Conservation (phyloP, 2,329 filamentous ascomycete genomes). For the Exophiala sp. region DNA sequence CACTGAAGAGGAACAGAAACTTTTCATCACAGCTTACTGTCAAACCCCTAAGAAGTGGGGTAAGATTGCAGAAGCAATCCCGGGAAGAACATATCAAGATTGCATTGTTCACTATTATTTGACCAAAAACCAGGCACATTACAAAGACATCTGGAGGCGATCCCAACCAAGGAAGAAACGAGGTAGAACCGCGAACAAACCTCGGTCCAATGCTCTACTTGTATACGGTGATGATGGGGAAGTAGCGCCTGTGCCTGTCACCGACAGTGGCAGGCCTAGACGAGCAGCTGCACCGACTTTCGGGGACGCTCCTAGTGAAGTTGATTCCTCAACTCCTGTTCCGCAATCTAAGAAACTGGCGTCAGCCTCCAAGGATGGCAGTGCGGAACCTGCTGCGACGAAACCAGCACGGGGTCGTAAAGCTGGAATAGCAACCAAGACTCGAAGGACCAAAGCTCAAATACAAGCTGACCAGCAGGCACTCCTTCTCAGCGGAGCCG, state of each 20-base stretch:
- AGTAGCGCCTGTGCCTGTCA: conserved; percentile 39
- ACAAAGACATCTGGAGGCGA: conserved; percentile 48
- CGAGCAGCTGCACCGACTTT: conserved; percentile 51
- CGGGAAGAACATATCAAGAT: conserved; percentile 46
- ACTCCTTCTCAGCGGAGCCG: conserved; percentile 9
- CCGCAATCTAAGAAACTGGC: conserved; percentile 30
- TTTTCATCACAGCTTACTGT: conserved; percentile 48
- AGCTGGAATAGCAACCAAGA: conserved; percentile 25
- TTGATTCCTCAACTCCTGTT: conserved; percentile 34
- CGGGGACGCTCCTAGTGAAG: conserved; percentile 34
- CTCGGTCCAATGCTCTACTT: conserved; percentile 48
- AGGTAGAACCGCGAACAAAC: conserved; percentile 35
- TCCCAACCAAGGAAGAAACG: conserved; percentile 42
- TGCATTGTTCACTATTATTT: conserved; percentile 52
- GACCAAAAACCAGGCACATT: conserved; percentile 49
- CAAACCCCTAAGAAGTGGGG: conserved; percentile 50
- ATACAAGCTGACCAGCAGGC: conserved; percentile 25
- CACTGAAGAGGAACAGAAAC: conserved; percentile 44
- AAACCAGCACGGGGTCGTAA: conserved; percentile 27
- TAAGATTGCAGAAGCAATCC: conserved; percentile 47
- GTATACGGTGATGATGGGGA: conserved; percentile 45
- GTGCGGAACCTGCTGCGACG: conserved; percentile 30
- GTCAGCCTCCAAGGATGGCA: conserved; percentile 28
- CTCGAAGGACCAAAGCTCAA: conserved; percentile 28
- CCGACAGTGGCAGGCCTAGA: conserved; percentile 48